Percentiles rank a stretch among this genome's conserved stretches.
Evolutionary conservation across 1,284 basidiomycete genomes (phyloP).

Genomic region (Tausonia pullulans): DNA sequence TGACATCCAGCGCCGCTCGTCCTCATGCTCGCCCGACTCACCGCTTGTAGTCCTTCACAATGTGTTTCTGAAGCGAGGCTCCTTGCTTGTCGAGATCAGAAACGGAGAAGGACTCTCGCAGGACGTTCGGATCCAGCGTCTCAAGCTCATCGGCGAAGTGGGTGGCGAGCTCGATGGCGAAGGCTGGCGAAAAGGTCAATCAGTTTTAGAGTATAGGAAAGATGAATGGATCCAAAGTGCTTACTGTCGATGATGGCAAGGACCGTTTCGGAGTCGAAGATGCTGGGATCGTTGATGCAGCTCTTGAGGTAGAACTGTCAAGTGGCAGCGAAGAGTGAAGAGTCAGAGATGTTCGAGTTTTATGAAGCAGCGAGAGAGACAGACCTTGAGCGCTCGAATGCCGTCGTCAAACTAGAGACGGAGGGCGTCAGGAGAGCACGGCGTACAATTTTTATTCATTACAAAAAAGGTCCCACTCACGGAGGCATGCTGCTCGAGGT

Average conservation of each 20-base stretch:
- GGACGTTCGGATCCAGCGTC: background rate
- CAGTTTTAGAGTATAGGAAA: background rate
- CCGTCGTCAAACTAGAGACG: slow-evolving; percentile 4
- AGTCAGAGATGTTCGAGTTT: background rate
- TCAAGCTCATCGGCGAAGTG: slow-evolving; percentile 11
- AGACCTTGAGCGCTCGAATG: slow-evolving; percentile 2
- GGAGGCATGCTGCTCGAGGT: slow-evolving; percentile 4
- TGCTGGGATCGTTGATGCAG: background rate
- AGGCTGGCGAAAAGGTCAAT: background rate
- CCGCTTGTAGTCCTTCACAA: slow-evolving; percentile 8
- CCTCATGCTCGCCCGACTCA: too few relatives aligned
- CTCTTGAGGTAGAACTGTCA: too few relatives aligned
- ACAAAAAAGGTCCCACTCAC: background rate
- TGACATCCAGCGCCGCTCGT: too few relatives aligned
- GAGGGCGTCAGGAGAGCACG: too few relatives aligned
- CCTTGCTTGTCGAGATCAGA: slow-evolving; percentile 6
- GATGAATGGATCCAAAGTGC: background rate
- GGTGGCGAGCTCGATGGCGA: background rate
- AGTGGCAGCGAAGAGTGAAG: background rate
- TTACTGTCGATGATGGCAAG: background rate
- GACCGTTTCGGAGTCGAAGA: background rate
- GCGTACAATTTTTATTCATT: too few relatives aligned
- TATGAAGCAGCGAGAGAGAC: background rate
- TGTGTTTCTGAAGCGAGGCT: background rate
- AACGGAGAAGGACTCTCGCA: background rate